Conservation (phyloP, 371 early-diverging fungal species). For the Sporodiniella umbellata region DNA sequence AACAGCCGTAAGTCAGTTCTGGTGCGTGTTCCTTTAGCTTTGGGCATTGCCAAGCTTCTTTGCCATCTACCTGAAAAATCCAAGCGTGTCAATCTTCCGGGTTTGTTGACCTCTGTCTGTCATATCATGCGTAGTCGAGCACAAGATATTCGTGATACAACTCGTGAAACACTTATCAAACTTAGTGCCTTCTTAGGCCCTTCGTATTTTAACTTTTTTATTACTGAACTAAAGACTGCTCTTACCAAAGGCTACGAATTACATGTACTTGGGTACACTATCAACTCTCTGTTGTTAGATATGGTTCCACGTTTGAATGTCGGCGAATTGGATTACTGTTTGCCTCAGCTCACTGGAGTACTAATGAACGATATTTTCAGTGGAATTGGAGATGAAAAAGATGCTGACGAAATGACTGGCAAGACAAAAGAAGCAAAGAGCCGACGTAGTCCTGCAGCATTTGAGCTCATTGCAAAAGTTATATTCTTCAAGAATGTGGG, state of each 20-base stretch:
- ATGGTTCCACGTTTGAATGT: conserved; percentile 57
- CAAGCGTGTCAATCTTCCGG: conserved; percentile 76
- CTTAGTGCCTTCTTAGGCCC: conserved; percentile 84
- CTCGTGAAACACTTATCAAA: conserved; percentile 83
- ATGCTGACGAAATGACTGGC: conserved; percentile 81
- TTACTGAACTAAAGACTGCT: conserved; percentile 79
- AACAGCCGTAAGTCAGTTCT: conserved; percentile 72
- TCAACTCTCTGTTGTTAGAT: conserved; percentile 74
- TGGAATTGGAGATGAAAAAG: conserved; percentile 82
- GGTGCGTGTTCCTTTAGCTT: conserved; percentile 83
- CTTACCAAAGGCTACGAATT: conserved; percentile 85
- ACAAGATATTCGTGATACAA: conserved; percentile 82
- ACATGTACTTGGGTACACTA: conserved; percentile 90
- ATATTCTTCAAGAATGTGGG: conserved; percentile 65
- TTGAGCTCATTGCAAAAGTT: conserved; percentile 72
- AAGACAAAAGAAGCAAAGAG: conserved; percentile 89
- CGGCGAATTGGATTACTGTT: conserved; percentile 80
- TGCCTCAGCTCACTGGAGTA: conserved; percentile 66
- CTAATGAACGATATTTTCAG: conserved; percentile 91
- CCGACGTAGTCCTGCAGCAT: conserved; percentile 76
- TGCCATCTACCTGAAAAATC: conserved; percentile 74
- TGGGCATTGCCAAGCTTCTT: conserved; percentile 82
- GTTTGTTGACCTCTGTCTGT: conserved; percentile 80
- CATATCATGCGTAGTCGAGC: conserved; percentile 80
- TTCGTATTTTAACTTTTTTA: conserved; percentile 77